Conservation (phyloP, 768 basidiomycete species). For the Rhodotorula sphaerocarpa region DNA sequence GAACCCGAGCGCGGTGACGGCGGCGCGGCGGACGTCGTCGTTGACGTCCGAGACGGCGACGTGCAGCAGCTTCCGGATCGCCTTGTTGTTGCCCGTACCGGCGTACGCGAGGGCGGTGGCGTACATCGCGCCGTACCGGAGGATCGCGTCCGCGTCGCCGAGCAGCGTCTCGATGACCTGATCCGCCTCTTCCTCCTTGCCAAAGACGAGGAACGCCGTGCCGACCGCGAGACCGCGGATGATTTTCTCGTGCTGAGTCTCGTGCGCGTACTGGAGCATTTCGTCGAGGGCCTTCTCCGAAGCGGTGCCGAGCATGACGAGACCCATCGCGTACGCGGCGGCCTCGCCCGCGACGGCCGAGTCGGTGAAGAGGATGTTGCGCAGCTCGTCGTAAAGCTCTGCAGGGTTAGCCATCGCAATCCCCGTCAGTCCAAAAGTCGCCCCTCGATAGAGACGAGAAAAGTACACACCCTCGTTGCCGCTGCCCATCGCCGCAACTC, state of each 20-base stretch:
- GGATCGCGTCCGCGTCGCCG: conserved; percentile 87
- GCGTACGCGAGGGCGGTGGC: conserved; percentile 93
- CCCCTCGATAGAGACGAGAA: too few species aligned
- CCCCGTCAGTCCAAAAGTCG: too few species aligned
- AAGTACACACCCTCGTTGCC: conserved; percentile 55
- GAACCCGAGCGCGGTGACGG: conserved; percentile 91
- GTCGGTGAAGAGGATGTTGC: conserved; percentile 80
- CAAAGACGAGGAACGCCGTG: conserved; percentile 83
- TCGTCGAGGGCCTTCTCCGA: conserved; percentile 71
- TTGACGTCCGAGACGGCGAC: conserved; percentile 97
- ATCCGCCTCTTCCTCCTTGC: conserved; percentile 85
- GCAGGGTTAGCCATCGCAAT: not conserved
- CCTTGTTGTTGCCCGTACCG: conserved; percentile 88
- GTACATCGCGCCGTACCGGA: conserved; percentile 96
- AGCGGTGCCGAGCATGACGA: conserved; percentile 94
- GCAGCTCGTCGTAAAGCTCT: conserved; percentile 87
- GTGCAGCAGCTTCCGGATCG: conserved; percentile 81
- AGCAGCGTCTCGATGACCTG: conserved; percentile 66
- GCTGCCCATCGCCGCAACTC: conserved; percentile 88
- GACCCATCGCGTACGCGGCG: conserved; percentile 92
- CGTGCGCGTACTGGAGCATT: conserved; percentile 91
- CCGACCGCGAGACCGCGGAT: conserved; percentile 92
- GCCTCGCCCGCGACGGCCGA: conserved; percentile 94
- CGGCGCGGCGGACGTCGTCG: conserved; percentile 92
- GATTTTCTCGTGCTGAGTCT: conserved; percentile 99